Percentiles rank a stretch among this genome's conserved stretches.
These are phyloP conservation scores for Tricholoma sp. DNA, from an alignment of 768 basidiomycete species.

Conservation along the genomic window DNA sequence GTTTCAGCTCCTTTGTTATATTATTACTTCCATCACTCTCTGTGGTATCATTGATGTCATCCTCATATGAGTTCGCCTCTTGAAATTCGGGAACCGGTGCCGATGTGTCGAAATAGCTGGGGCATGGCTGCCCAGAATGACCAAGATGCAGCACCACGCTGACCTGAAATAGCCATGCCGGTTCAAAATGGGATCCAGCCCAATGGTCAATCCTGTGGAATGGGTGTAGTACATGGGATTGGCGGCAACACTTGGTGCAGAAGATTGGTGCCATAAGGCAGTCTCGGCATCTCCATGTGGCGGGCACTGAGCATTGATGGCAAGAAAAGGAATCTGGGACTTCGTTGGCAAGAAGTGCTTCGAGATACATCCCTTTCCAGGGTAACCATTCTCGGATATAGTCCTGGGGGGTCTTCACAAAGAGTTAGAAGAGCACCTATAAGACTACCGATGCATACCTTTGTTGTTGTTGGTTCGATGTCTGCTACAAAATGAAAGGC, in stretches of 20 bases:
- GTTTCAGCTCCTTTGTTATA: neutral
- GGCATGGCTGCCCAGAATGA: neutral
- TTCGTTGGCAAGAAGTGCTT: too few species aligned
- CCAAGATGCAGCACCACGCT: constrained; percentile 4
- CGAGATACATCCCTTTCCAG: too few species aligned
- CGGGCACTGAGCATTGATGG: too few species aligned
- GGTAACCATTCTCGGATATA: too few species aligned
- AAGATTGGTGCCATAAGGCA: neutral
- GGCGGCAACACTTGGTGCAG: neutral
- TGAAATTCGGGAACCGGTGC: neutral
- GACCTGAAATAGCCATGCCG: constrained; percentile 8
- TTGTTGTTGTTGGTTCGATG: too few species aligned
- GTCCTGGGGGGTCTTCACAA: too few species aligned
- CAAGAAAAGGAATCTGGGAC: too few species aligned
- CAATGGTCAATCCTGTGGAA: constrained; percentile 15
- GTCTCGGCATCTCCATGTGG: neutral
- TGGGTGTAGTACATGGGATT: neutral
- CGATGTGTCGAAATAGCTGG: neutral
- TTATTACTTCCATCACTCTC: neutral
- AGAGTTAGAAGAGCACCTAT: too few species aligned
- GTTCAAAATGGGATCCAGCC: constrained; percentile 10
- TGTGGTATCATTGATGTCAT: neutral
- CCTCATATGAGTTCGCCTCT: too few species aligned
- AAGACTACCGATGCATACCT: too few species aligned
- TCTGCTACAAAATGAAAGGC: too few species aligned